A percentile compares a stretch with the other conserved stretches of the same genome.
Evolutionary conservation across 768 basidiomycete species (phyloP).

Genomic region (Rubroboletus satanas): DNA sequence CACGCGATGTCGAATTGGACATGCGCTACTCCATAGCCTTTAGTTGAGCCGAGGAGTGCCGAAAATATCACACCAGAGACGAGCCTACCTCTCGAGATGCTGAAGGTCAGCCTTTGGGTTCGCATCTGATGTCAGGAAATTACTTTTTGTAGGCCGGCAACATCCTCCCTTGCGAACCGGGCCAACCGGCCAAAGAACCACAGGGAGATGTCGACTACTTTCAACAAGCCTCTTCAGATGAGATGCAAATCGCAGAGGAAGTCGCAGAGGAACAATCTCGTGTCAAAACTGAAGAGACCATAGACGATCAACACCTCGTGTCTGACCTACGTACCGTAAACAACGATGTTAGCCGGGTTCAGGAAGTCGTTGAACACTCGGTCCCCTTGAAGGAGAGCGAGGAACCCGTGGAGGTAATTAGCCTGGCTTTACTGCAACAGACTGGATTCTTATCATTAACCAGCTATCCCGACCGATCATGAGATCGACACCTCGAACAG

Average conservation of each 20-base stretch:
- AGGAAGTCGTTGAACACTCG: not conserved
- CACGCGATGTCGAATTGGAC: not conserved
- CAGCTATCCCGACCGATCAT: conserved; percentile 8
- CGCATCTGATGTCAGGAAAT: not conserved
- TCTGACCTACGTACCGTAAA: not conserved
- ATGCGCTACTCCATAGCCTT: conserved; percentile 1
- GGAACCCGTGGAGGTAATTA: conserved; percentile 8
- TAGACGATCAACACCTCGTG: not conserved
- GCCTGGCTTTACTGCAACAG: not conserved
- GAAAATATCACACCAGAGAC: not conserved
- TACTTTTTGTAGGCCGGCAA: conserved; percentile 4
- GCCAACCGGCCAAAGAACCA: conserved; percentile 26
- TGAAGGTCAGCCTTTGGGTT: conserved; percentile 14
- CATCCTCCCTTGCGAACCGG: not conserved
- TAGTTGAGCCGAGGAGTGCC: not conserved
- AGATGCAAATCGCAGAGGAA: not conserved
- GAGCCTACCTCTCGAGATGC: not conserved
- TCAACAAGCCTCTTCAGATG: not conserved
- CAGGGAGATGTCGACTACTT: conserved; percentile 27
- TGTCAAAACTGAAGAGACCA: not conserved
- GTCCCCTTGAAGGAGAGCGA: conserved; percentile 3
- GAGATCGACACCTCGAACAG: conserved; percentile 17
- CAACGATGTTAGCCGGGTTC: not conserved
- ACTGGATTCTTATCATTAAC: conserved; percentile 1
- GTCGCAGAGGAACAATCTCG: not conserved